Evolutionary conservation across 495 filamentous ascomycete genomes (phyloP).

Genomic region (Clohesyomyces aquaticus): DNA sequence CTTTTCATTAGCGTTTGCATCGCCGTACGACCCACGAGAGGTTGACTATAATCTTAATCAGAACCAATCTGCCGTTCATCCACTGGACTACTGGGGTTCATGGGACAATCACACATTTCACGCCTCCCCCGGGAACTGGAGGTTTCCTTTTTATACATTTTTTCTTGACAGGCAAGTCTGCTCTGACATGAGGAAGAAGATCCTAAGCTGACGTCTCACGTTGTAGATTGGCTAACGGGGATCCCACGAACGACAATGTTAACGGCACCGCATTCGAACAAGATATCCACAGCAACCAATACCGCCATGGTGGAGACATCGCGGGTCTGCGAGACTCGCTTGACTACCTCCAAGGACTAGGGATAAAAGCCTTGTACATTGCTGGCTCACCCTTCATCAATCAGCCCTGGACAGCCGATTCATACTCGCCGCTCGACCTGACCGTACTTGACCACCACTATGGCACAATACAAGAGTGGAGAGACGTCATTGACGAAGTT

Average conservation of each 20-base stretch:
- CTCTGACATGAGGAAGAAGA: neutral
- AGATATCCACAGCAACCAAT: slow-evolving; percentile 68
- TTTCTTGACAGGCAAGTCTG: slow-evolving; percentile 69
- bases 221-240: slow-evolving; percentile 55
- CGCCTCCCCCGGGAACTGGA: slow-evolving; percentile 68
- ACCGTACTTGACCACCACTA: slow-evolving; percentile 73
- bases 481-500: slow-evolving; percentile 65
- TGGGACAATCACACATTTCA: slow-evolving; percentile 61
- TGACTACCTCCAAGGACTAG: slow-evolving; percentile 77
- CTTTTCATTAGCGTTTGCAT: neutral
- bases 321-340: slow-evolving; percentile 66
- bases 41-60: slow-evolving; percentile 59
- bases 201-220: neutral
- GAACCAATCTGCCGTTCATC: slow-evolving; percentile 59
- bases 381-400: slow-evolving; percentile 73
- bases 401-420: slow-evolving; percentile 69
- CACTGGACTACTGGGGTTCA: slow-evolving; percentile 65
- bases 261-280: slow-evolving; percentile 73
- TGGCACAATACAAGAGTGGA: slow-evolving; percentile 67
- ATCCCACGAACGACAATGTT: slow-evolving; percentile 71
- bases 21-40: neutral
- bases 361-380: slow-evolving; percentile 73
- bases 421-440: slow-evolving; percentile 67
- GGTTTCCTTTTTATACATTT: slow-evolving; percentile 72
- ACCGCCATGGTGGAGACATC: slow-evolving; percentile 76